These are phyloP conservation scores for Xylaria sp. DNA, from an alignment of 2,329 filamentous ascomycete species.

Conservation along the genomic window DNA sequence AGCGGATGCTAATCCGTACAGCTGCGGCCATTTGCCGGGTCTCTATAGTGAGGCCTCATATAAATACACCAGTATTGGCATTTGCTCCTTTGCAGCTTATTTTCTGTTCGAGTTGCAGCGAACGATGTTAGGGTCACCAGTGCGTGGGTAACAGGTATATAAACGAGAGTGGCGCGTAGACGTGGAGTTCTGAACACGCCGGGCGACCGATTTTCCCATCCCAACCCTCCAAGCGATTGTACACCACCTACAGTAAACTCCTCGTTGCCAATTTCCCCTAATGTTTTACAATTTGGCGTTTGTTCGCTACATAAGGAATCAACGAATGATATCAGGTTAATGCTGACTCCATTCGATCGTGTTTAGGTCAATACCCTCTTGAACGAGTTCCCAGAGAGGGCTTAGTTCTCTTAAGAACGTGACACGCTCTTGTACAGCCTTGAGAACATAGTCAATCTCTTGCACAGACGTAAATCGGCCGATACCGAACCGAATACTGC, in stretches of 20 bases:
- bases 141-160: slow-evolving; percentile 2
- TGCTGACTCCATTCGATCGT: slow-evolving; percentile 99
- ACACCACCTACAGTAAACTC: slow-evolving; percentile 26
- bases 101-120: slow-evolving; percentile 10
- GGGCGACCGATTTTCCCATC: slow-evolving; percentile 4
- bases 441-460: slow-evolving; percentile 97
- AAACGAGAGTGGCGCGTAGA: slow-evolving; percentile 15
- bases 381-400: slow-evolving; percentile 96
- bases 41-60: slow-evolving; percentile 22
- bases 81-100: slow-evolving; percentile 6
- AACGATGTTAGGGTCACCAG: slow-evolving; percentile 8
- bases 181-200: slow-evolving; percentile 10
- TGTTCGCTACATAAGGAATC: slow-evolving; percentile 1
- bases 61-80: slow-evolving; percentile 22
- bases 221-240: slow-evolving; percentile 12
- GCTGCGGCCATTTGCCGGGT: not conserved
- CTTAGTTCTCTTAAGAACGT: slow-evolving; percentile 94
- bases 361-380: slow-evolving; percentile 94
- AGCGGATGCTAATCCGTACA: not conserved
- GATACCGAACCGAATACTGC: slow-evolving; percentile 97
- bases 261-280: slow-evolving; percentile 18
- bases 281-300: slow-evolving; percentile 26
- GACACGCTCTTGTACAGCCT: slow-evolving; percentile 90
- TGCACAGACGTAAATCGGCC: slow-evolving; percentile 94
- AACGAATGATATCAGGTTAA: slow-evolving; percentile 57